Percentiles rank a stretch among this genome's conserved stretches.
phyloP scores from a whole-genome alignment of 2,329 filamentous ascomycete species.

The Bipolaris oryzae region DNA sequence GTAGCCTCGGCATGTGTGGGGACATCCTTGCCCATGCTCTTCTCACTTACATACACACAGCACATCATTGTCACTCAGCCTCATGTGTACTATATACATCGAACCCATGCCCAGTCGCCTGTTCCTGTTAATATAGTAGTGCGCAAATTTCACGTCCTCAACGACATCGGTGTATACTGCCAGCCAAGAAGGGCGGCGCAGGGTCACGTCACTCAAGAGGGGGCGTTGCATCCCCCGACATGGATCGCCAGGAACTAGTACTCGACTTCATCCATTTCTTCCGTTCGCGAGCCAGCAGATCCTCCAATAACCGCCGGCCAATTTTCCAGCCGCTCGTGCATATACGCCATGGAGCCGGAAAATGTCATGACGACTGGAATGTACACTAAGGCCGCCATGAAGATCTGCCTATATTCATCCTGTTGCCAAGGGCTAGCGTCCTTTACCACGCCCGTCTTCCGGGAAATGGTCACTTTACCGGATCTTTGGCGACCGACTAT shows the following conservation, averaged over 20 bases:
- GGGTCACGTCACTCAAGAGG: constrained; percentile 14
- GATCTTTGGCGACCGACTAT: constrained; percentile 3
- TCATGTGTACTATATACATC: not conserved
- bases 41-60: not conserved
- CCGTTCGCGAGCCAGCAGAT: constrained; percentile 23
- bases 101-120: not conserved
- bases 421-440: constrained; percentile 15
- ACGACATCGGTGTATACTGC: not conserved
- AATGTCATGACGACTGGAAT: constrained; percentile 9
- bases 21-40: not conserved
- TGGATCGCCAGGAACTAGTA: constrained; percentile 23
- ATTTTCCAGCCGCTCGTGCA: constrained; percentile 4
- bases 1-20: constrained; percentile 13
- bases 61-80: not conserved
- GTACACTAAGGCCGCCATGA: constrained; percentile 1
- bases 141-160: too few relatives aligned
- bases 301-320: constrained; percentile 31
- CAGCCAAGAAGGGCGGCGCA: constrained; percentile 2
- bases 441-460: constrained; percentile 7
- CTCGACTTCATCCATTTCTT: constrained; percentile 23
- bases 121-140: too few relatives aligned
- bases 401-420: constrained; percentile 12
- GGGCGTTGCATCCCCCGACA: constrained; percentile 16
- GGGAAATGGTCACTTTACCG: constrained; percentile 1
- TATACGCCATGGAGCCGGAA: constrained; percentile 6